These are phyloP conservation scores for Picea abies DNA, from an alignment of 83 land plant genomes.

Conservation along the genomic window DNA sequence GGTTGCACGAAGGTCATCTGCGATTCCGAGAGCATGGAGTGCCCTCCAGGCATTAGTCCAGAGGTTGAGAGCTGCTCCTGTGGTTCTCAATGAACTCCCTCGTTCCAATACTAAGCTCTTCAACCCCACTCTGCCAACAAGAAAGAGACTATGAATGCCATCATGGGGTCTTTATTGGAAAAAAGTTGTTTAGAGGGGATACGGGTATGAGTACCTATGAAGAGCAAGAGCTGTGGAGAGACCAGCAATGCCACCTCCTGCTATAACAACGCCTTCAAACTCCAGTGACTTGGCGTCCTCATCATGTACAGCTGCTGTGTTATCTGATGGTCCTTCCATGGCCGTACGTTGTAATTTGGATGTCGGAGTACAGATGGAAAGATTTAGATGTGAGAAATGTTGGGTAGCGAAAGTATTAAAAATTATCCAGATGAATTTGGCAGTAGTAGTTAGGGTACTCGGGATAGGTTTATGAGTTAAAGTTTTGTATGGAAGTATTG, in stretches of 20 bases:
- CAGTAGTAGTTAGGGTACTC: no score
- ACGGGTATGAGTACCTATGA: neutral
- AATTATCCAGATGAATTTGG: no score
- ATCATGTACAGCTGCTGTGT: neutral
- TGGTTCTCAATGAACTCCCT: slow-evolving; percentile 26
- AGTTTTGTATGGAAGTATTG: no score
- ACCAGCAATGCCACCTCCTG: slow-evolving; percentile 6
- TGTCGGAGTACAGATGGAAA: no score
- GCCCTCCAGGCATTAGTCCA: slow-evolving; percentile 66
- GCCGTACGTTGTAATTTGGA: neutral
- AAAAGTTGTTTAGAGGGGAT: no score
- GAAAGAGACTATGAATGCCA: no score
- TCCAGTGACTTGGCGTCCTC: neutral
- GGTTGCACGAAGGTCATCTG: slow-evolving; percentile 27
- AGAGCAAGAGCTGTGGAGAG: slow-evolving; percentile 10
- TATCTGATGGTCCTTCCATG: neutral
- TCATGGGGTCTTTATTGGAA: no score
- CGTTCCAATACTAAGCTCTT: slow-evolving; percentile 50
- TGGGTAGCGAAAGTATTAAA: no score
- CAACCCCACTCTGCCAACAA: slow-evolving; percentile 37
- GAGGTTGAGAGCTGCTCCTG: slow-evolving; percentile 33
- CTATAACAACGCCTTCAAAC: slow-evolving; percentile 2
- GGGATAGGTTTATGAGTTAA: no score
- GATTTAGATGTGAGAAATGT: no score
- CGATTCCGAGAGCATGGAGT: slow-evolving; percentile 44